A percentile compares a stretch with the other conserved stretches of the same genome.
phyloP scores from a whole-genome alignment of 1,139 yeast species.

The Pichia inconspicua region DNA sequence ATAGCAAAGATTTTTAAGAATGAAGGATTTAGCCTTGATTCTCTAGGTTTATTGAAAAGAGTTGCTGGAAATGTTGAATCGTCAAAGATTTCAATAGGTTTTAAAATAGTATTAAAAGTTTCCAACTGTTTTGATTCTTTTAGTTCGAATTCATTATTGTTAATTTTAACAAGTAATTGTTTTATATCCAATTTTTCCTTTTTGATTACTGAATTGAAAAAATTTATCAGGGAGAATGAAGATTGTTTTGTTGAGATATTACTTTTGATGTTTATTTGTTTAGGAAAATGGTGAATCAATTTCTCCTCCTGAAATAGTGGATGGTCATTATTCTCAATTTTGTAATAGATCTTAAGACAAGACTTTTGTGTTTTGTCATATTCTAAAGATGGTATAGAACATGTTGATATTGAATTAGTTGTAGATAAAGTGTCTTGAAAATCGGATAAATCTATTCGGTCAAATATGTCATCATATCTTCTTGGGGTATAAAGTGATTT shows the following conservation, averaged over 20 bases:
- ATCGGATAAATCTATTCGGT: background rate
- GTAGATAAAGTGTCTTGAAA: background rate
- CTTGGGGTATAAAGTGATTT: background rate
- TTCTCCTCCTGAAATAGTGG: background rate
- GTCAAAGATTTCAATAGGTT: background rate
- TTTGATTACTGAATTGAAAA: too few species aligned
- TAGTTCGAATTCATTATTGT: background rate
- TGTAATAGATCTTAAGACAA: background rate
- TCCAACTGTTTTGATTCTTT: constrained; percentile 1
- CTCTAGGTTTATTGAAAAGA: constrained; percentile 31
- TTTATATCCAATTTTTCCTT: background rate
- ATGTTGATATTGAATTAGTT: background rate
- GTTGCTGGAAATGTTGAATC: background rate
- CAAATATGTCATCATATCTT: background rate
- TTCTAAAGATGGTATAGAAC: background rate
- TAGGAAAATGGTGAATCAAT: too few species aligned
- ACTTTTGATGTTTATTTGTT: too few species aligned
- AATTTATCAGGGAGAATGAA: too few species aligned
- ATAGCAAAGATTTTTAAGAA: constrained; percentile 43
- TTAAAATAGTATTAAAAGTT: constrained; percentile 8
- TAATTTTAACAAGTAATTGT: background rate
- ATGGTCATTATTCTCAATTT: background rate
- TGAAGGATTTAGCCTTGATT: constrained; percentile 39
- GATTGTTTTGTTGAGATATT: too few species aligned
- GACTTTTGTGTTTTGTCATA: background rate